phyloP scores from a whole-genome alignment of 208 protist species.

The Trypanosoma vivax region DNA sequence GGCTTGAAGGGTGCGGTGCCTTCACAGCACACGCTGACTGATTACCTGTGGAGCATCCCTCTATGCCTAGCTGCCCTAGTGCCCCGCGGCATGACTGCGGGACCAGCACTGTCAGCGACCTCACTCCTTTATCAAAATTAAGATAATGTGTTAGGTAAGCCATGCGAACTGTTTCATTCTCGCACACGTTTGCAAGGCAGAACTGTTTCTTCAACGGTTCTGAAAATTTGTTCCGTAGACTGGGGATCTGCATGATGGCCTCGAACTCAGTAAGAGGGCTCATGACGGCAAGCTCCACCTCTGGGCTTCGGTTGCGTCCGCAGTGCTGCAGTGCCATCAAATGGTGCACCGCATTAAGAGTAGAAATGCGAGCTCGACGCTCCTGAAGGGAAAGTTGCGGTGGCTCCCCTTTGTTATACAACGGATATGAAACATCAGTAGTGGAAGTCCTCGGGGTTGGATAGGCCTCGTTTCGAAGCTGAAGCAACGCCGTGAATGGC shows the following conservation, averaged over 20 bases:
- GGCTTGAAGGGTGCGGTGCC: not conserved
- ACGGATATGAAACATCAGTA: not conserved
- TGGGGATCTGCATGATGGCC: slow-evolving; percentile 35
- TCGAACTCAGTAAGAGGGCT: slow-evolving; percentile 54
- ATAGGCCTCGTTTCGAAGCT: slow-evolving; percentile 47
- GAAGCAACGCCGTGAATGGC: slow-evolving; percentile 56
- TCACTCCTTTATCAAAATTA: slow-evolving; percentile 1
- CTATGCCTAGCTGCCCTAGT: slow-evolving; percentile 6
- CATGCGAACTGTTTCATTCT: slow-evolving; percentile 26
- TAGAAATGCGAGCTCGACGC: slow-evolving; percentile 42
- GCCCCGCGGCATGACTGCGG: slow-evolving; percentile 5
- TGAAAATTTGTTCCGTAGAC: slow-evolving; percentile 16
- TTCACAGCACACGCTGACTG: not conserved
- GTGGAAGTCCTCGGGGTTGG: slow-evolving; percentile 7
- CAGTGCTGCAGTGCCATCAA: slow-evolving; percentile 42
- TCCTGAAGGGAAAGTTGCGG: slow-evolving; percentile 45
- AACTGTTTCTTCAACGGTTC: slow-evolving; percentile 21
- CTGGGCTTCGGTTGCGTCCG: slow-evolving; percentile 6
- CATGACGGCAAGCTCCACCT: slow-evolving; percentile 19
- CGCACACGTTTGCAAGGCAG: slow-evolving; percentile 35
- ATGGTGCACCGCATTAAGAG: slow-evolving; percentile 48
- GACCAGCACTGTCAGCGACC: slow-evolving; percentile 3
- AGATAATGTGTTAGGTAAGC: slow-evolving; percentile 34
- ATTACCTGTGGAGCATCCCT: not conserved
- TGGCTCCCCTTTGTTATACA: not conserved